A percentile compares a stretch with the other conserved stretches of the same genome.
phyloP scores from a whole-genome alignment of 768 basidiomycete species.

The Amanita brunnescens region DNA sequence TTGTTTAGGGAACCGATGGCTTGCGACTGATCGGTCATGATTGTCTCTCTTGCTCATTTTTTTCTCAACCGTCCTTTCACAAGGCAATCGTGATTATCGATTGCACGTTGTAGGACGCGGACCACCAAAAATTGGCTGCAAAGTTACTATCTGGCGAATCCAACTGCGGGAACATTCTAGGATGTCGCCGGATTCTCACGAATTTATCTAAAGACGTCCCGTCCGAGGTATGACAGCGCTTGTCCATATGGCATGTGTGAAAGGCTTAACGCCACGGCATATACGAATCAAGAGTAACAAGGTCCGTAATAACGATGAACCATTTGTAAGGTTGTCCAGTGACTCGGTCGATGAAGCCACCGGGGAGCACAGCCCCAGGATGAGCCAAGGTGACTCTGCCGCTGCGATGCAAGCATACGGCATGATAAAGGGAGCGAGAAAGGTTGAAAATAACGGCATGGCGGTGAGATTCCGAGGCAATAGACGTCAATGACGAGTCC shows the following conservation, averaged over 20 bases:
- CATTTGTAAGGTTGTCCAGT: not conserved
- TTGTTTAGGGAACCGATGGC: not conserved
- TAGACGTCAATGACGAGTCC: not conserved
- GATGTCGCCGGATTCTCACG: not conserved
- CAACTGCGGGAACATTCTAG: not conserved
- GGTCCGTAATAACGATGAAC: not conserved
- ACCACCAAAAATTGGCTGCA: not conserved
- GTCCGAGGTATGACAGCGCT: slow-evolving; percentile 5
- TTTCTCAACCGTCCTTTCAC: not conserved
- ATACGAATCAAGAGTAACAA: not conserved
- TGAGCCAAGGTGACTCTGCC: not conserved
- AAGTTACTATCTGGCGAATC: not conserved
- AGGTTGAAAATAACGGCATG: not conserved
- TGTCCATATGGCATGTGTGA: not conserved
- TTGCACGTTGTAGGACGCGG: not conserved
- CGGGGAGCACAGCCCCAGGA: not conserved
- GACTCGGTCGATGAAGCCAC: too few species aligned
- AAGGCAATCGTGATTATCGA: slow-evolving; percentile 4
- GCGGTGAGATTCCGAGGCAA: slow-evolving; percentile 3
- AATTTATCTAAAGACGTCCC: not conserved
- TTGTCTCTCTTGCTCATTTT: not conserved
- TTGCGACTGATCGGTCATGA: not conserved
- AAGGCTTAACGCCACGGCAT: slow-evolving; percentile 1
- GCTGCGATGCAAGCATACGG: not conserved
- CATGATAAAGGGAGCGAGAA: not conserved